Base-by-base conservation (phyloP, 169 alveolate genomes). In the Plasmodium gallinaceum region DNA sequence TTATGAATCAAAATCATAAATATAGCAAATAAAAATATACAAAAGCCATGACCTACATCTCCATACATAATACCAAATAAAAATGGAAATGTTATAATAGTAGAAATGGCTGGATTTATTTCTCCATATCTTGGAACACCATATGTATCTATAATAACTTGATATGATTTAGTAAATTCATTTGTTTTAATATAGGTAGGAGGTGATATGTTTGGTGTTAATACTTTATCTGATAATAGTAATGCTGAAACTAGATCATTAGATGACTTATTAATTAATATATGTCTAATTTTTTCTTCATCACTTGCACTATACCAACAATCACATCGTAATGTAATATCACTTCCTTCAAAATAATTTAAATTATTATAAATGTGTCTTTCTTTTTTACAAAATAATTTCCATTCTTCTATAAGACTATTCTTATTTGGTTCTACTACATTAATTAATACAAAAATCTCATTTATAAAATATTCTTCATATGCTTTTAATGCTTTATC, bases 11-110 rank as follows among this genome's bases (percentile, higher is more conserved):
- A 51, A 58, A 95, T 91, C 58, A 94, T 72, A 88, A 95, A 95
- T 72, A 96, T 58, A 2, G 98, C 97, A 80, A 97, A 94, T 24
- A 96, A 72, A 52, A 96, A 92, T 37, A 98, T 88, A 43, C 98
- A 73, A 26, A 96, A 89, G 7, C 99, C 99, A 93, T 99, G 99
- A 5, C 99, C 99, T 16, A 99, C 96, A 93, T 99, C 99, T 0
- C 99, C 99, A 89, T 98, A 99, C 99, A 99, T 99, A 39, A 99
- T 97, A 8, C 99, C 99, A 94, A 98, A 99, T 74, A 98, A 93
- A 95, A 99, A 99, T 12, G 99, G 99, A 93, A 99, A 98, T 4
- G 99, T 97, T 52, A 98, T 97, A 20, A 97, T 94, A n/a, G 99
- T 97, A 72, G 98, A 97, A 22, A 98, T 95, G 51, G 99, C 99